A percentile compares a stretch with the other conserved stretches of the same genome.
phyloP scores from a whole-genome alignment of 257 asterid species.

The Avicennia marina region DNA sequence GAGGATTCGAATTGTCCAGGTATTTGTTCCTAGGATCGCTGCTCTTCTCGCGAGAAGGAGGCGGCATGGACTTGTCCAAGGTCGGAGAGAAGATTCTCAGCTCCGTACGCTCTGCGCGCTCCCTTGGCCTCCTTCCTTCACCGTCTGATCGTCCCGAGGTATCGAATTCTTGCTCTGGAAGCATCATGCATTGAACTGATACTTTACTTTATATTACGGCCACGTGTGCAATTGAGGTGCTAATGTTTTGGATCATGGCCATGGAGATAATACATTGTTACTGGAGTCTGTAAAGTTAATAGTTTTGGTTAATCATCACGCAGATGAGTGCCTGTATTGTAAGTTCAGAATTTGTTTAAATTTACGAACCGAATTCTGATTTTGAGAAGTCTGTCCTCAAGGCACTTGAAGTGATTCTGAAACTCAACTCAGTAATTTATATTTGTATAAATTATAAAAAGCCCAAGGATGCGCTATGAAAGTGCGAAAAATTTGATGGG shows the following conservation, averaged over 20 bases:
- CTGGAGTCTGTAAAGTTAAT: slow-evolving; percentile 15
- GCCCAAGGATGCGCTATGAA: background rate
- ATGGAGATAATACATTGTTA: slow-evolving; percentile 12
- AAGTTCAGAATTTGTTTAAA: background rate
- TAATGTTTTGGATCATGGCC: slow-evolving; percentile 12
- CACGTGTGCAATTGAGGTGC: slow-evolving; percentile 4
- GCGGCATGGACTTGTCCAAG: slow-evolving; percentile 92
- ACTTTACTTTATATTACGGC: background rate
- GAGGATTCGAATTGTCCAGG: slow-evolving; percentile 88
- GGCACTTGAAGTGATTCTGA: background rate
- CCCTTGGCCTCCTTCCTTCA: slow-evolving; percentile 82
- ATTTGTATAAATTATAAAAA: background rate
- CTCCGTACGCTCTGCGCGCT: slow-evolving; percentile 98
- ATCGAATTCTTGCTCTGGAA: background rate
- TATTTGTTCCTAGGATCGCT: slow-evolving; percentile 85
- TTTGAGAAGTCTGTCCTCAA: background rate
- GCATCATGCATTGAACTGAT: slow-evolving; percentile 6
- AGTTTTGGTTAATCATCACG: background rate
- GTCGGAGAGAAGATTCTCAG: slow-evolving; percentile 97
- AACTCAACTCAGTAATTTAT: slow-evolving; percentile 4
- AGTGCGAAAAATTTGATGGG: background rate
- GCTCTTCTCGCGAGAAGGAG: slow-evolving; percentile 79
- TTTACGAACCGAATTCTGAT: background rate
- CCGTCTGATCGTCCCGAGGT: slow-evolving; percentile 89
- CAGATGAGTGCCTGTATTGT: too few relatives aligned